Base-by-base conservation (phyloP, 257 asterid species). In the Nemophila menziesii region DNA sequence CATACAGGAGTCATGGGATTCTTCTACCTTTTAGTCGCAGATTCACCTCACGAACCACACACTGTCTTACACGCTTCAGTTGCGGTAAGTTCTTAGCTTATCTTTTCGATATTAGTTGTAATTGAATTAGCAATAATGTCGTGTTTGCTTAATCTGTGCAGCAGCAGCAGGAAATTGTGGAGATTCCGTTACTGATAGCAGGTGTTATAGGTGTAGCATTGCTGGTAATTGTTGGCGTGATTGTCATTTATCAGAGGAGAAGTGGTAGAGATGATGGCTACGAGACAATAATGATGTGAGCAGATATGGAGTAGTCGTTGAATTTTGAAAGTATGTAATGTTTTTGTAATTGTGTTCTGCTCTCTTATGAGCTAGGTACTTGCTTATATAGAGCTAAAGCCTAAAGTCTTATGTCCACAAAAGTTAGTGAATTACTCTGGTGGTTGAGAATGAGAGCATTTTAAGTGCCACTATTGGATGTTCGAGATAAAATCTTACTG, bases 1-100 rank as follows among this genome's bases (percentile, higher is more conserved):
- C 75, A 60, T 43, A 45, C 65, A 14, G 75, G 71, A 14, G 71
- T 69, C 22, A 69, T 64, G 75, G 71, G 65, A 12, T 33, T 63
- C 47, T 58, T 69, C 14, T 66, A 66, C 46, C 19, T 66, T 17
- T 38, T 56, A 43, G 26, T 56, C 34, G 65, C 69, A 12, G 49
- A 61, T 12, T n/a, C 55, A 3, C 24, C 19, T 11, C 39, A 21
- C n/a, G 41, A 46, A 5, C n/a, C 24, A n/a, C 18, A 13, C 24
- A 43, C 36, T 33, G 14, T 26, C 17, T 13, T 22, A 3, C n/a
- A 39, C 22, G 22, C 23, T 39, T 15, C 26, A 46, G 33, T 19
- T 2, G 16, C 37, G 12, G 54, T 49, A 43, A 38, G 18, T 17
- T 20, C 22, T n/a, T 11, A 33, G 2, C 18, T n/a, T n/a, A n/a